Conservation (phyloP, 345 rosid genomes). For the Erucastrum elatum region DNA sequence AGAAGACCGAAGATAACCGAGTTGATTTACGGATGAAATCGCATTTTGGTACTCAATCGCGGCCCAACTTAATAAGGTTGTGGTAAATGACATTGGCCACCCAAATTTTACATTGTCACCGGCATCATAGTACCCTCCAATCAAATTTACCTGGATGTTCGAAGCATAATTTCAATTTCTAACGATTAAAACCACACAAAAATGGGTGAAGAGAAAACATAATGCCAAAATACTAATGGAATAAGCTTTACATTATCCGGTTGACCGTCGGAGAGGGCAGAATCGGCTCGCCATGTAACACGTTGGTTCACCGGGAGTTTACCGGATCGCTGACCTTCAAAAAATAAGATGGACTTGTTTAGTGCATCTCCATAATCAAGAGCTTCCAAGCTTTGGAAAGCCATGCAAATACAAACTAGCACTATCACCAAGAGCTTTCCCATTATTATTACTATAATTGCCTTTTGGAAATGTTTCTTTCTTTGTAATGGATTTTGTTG, state of each 20-base stretch:
- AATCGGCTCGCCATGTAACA: conserved; percentile 64
- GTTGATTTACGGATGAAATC: conserved; percentile 56
- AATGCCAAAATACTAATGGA: neutral
- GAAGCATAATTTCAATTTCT: neutral
- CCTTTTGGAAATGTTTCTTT: conserved; percentile 22
- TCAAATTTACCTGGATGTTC: conserved; percentile 58
- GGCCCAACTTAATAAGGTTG: conserved; percentile 74
- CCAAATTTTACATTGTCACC: conserved; percentile 88
- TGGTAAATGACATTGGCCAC: conserved; percentile 78
- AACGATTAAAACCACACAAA: neutral
- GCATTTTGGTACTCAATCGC: conserved; percentile 56
- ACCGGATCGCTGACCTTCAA: conserved; percentile 87
- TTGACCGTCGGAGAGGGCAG: conserved; percentile 74
- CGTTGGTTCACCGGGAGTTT: conserved; percentile 56
- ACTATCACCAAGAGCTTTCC: conserved; percentile 31
- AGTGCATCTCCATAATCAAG: conserved; percentile 59
- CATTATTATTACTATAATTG: conserved; percentile 16
- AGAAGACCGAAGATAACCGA: conserved; percentile 46
- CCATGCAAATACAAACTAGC: conserved; percentile 27
- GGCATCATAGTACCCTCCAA: conserved; percentile 87
- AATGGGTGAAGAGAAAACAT: neutral
- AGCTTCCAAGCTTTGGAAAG: conserved; percentile 32
- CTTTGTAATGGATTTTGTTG: conserved; percentile 6
- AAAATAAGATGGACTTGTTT: conserved; percentile 63
- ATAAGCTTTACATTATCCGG: conserved; percentile 52